These are phyloP conservation scores for Lasiodiplodia theobromae DNA, from an alignment of 2,329 filamentous ascomycete genomes.

Conservation along the genomic window DNA sequence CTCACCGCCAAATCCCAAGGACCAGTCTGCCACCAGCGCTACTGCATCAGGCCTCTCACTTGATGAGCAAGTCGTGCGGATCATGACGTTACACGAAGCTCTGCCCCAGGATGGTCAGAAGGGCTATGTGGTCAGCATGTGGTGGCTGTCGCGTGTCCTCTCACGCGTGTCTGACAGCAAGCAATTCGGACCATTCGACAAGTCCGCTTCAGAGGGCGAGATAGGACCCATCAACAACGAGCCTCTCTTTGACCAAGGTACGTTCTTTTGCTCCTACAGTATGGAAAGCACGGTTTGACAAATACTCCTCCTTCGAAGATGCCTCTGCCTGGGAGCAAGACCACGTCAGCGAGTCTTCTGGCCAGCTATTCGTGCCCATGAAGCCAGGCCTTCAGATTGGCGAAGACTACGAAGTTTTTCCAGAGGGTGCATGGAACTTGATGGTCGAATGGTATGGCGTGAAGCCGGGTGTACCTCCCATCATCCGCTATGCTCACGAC, in stretches of 20 bases:
- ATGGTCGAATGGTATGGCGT: conserved; percentile 84
- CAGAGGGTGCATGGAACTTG: conserved; percentile 80
- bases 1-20: conserved; percentile 17
- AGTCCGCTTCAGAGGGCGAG: conserved; percentile 66
- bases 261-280: background rate
- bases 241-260: conserved; percentile 36
- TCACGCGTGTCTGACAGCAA: conserved; percentile 65
- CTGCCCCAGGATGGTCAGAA: conserved; percentile 73
- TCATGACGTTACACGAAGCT: conserved; percentile 66
- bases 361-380: conserved; percentile 71
- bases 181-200: conserved; percentile 58
- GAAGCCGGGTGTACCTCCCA: conserved; percentile 71
- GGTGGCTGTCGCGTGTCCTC: conserved; percentile 79
- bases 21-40: background rate
- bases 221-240: conserved; percentile 84
- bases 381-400: conserved; percentile 68
- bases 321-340: conserved; percentile 28
- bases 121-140: conserved; percentile 78
- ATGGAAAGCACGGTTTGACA: background rate
- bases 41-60: conserved; percentile 31
- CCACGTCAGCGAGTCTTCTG: conserved; percentile 46
- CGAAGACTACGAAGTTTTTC: conserved; percentile 80
- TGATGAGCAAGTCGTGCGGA: conserved; percentile 77
- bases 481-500: conserved; percentile 80
- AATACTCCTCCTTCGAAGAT: background rate